Base-by-base conservation (phyloP, 2,329 filamentous ascomycete species). In the Hypocrella siamensis region DNA sequence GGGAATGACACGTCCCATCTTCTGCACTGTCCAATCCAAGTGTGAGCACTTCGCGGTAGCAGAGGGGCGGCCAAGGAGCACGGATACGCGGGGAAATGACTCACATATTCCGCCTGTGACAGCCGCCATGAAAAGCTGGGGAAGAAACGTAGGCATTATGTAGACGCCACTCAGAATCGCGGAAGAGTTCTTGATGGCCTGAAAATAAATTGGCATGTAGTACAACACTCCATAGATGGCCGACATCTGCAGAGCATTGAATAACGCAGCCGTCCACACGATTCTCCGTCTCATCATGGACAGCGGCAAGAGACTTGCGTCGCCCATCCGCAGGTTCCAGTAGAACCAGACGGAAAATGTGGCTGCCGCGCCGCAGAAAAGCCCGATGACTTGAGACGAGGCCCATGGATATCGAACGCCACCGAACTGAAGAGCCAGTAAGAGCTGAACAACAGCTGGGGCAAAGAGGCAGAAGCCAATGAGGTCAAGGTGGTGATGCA, bases 281-380 rank as follows among this genome's bases (percentile, higher is more conserved):
- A 54, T 45, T 3, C 60, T 53, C 15, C 53, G 46, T 10, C 40
- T 42, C 7, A 66, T 31, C 24, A 70, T 46, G 0, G 56, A 52
- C 4, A 52, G 48, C 0, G 60, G 55, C 2, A 70, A 46, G 52
- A 69, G 63, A 19, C 63, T 63, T 2, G 56, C 46, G 16, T 64
- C 61, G 7, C 59, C 61, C 36, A 42, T 39, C 10, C 44, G 42
- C 35, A 40, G 46, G 28, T 66, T 55, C 57, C 60, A 63, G 7
- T 45, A 24, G 4, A 53, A 11, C 40, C 60, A 65, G 6, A 54
- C 19, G 3, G 51, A 26, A 4, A 52, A 40, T 0, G 48, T 44
- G 3, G 41, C 49, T 2, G 38, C 52, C 2, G 53, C 37, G 9
- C 58, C 58, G 28, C 47, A 44, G 31, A 64, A 57, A 8, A 61